Evolutionary conservation across 768 basidiomycete genomes (phyloP).

Genomic region (Myochromella boudieri): DNA sequence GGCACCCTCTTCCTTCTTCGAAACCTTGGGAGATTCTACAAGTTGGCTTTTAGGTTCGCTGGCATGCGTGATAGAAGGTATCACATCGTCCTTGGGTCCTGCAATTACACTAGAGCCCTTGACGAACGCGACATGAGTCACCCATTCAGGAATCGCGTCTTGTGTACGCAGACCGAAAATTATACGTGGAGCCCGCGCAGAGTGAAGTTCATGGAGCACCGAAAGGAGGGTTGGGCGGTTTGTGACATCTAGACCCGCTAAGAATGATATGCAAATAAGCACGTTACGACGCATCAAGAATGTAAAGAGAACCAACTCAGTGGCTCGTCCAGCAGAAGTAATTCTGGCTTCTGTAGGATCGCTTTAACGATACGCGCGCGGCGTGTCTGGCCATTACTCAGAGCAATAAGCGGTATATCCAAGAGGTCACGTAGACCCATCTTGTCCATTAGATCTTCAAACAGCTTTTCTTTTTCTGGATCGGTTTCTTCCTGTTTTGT

Average conservation of each 20-base stretch:
- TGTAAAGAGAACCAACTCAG: constrained; percentile 54
- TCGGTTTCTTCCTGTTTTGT: constrained; percentile 19
- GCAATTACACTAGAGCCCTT: constrained; percentile 46
- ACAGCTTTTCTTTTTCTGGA: constrained; percentile 29
- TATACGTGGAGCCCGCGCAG: constrained; percentile 20
- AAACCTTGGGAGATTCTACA: not conserved
- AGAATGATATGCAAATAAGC: not conserved
- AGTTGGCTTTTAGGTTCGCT: not conserved
- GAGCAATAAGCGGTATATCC: constrained; percentile 80
- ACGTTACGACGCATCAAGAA: not conserved
- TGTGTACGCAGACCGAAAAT: constrained; percentile 58
- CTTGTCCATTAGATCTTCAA: constrained; percentile 52
- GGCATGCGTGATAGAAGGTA: constrained; percentile 13
- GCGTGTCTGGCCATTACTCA: constrained; percentile 92
- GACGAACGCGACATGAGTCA: constrained; percentile 65
- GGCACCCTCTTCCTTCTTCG: constrained; percentile 3
- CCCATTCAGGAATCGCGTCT: constrained; percentile 71
- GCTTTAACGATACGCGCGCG: constrained; percentile 82
- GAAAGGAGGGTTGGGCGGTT: constrained; percentile 56
- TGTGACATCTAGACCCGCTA: constrained; percentile 76
- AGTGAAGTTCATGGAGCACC: constrained; percentile 30
- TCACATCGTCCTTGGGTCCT: constrained; percentile 49
- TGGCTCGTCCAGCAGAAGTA: constrained; percentile 91
- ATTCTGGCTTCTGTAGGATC: constrained; percentile 63
- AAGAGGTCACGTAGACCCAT: constrained; percentile 65